Percentiles rank a stretch among this genome's conserved stretches.
These are phyloP conservation scores for Hanseniaspora valbyensis DNA, from an alignment of 805 yeast species.

Conservation along the genomic window DNA sequence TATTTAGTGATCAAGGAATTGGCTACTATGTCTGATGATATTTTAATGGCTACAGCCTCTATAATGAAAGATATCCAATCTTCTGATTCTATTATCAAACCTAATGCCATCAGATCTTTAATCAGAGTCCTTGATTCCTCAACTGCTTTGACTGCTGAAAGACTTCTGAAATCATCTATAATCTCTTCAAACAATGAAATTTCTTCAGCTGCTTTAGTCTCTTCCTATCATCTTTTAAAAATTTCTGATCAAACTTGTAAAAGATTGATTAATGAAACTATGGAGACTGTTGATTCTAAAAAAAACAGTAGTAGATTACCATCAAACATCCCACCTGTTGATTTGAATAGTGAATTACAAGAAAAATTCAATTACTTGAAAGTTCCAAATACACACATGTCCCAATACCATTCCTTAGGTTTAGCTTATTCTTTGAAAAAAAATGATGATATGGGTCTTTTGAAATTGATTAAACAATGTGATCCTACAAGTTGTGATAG, in stretches of 20 bases:
- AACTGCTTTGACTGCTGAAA: constrained; percentile 86
- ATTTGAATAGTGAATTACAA: constrained; percentile 24
- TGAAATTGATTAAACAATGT: constrained; percentile 73
- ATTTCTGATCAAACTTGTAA: constrained; percentile 84
- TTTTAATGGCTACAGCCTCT: constrained; percentile 93
- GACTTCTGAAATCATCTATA: constrained; percentile 82
- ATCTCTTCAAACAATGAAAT: constrained; percentile 82
- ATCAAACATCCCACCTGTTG: constrained; percentile 29
- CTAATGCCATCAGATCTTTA: constrained; percentile 88
- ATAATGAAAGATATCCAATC: constrained; percentile 96
- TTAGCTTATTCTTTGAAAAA: constrained; percentile 75
- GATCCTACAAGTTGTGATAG: constrained; percentile 54
- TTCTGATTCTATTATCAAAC: constrained; percentile 74
- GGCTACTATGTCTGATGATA: constrained; percentile 73
- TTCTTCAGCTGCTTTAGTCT: constrained; percentile 86
- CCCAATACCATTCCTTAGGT: constrained; percentile 94
- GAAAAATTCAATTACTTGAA: constrained; percentile 41
- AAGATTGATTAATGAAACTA: constrained; percentile 88
- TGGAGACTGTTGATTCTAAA: constrained; percentile 64
- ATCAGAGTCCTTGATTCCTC: constrained; percentile 80
- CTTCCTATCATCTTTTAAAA: constrained; percentile 82
- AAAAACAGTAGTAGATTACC: constrained; percentile 28
- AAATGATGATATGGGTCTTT: constrained; percentile 87
- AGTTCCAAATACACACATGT: constrained; percentile 50
- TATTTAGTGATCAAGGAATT: constrained; percentile 90